Evolutionary conservation across 441 rosid species (phyloP), one percentile per base, ranked within the genome.

Genomic region (Populus hybrid): DNA sequence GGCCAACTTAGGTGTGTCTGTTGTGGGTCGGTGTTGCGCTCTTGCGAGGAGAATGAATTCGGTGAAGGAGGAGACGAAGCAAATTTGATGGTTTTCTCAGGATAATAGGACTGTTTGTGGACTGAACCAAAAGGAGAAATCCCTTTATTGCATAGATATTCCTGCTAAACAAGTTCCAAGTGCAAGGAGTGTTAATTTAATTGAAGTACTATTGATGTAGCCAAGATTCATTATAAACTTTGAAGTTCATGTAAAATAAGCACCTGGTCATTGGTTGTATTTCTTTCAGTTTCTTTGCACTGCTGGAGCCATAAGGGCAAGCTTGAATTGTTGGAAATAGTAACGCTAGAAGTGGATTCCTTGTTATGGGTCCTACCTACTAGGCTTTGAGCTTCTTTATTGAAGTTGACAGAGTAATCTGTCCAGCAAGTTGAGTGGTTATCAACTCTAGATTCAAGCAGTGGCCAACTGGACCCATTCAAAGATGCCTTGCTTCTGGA

Each of bases 221-320:
- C 29, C 42, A 77, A 38, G 35, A 21, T 7, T 33, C 9, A 38
- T 38, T 18, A 9, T 53, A 38, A 71, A 21, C 65, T 35, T 70
- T 35, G 59, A 20, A 50, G 36, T 31, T 40, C 26, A 38, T 28
- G 12, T 12, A 79, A 40, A 31, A 33, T 20, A 73, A 38, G 78
- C 73, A 89, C 92, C 90, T 84, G 83, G 72, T 81, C 74, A 26
- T 76, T 75, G 68, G 20, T 42, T 64, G 59, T 26, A 66, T 76
- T 84, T 77, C 75, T 77, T 76, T 72, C 76, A 18, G 76, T 83
- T 80, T 90, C 87, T 83, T 90, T 90, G 84, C 83, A 81, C 75
- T 83, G 83, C 74, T 78, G 87, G 24, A 90, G 90, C 97, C 94
- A 92, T 23, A 79, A 59, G 16, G 96, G 96, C 84, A 92, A 80